Percentiles rank a stretch among this genome's conserved stretches.
Conservation (phyloP, 192 early-diverging fungal species). For the Podila epigama region DNA sequence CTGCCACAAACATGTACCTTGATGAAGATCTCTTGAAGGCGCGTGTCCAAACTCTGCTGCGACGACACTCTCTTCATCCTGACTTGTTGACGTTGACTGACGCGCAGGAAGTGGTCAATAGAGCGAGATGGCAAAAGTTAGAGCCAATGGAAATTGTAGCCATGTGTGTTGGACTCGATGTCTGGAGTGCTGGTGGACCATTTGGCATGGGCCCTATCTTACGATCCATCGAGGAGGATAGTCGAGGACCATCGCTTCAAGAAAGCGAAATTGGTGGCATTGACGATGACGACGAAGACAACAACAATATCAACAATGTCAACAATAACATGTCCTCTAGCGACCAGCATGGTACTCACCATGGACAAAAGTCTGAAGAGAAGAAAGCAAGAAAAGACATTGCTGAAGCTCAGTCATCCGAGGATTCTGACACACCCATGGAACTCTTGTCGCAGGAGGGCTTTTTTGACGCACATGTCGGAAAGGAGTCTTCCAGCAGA, state of each 20-base stretch:
- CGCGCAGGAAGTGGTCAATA: conserved; percentile 53
- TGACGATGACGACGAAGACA: conserved; percentile 2
- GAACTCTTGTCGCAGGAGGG: conserved; percentile 38
- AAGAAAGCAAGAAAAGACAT: too few relatives aligned
- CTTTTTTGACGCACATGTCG: conserved; percentile 14
- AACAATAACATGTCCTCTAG: conserved; percentile 5
- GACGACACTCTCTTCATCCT: conserved; percentile 63
- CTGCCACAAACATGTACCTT: conserved; percentile 5
- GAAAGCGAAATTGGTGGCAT: conserved; percentile 8
- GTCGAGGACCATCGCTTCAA: background rate
- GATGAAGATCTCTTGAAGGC: conserved; percentile 46
- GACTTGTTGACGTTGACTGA: conserved; percentile 51
- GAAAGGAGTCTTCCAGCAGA: background rate
- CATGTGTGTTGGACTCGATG: conserved; percentile 61
- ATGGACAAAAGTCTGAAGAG: too few relatives aligned
- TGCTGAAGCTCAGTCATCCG: background rate
- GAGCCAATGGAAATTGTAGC: conserved; percentile 68
- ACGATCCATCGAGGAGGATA: conserved; percentile 18
- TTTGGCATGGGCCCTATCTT: conserved; percentile 33
- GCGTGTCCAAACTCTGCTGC: conserved; percentile 48
- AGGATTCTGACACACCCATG: conserved; percentile 23
- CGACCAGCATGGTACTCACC: conserved; percentile 42
- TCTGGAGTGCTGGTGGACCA: conserved; percentile 57
- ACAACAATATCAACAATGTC: background rate
- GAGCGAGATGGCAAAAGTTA: conserved; percentile 62